These are phyloP conservation scores for Neonectria punicea DNA, from an alignment of 2,329 filamentous ascomycete genomes.

Conservation along the genomic window DNA sequence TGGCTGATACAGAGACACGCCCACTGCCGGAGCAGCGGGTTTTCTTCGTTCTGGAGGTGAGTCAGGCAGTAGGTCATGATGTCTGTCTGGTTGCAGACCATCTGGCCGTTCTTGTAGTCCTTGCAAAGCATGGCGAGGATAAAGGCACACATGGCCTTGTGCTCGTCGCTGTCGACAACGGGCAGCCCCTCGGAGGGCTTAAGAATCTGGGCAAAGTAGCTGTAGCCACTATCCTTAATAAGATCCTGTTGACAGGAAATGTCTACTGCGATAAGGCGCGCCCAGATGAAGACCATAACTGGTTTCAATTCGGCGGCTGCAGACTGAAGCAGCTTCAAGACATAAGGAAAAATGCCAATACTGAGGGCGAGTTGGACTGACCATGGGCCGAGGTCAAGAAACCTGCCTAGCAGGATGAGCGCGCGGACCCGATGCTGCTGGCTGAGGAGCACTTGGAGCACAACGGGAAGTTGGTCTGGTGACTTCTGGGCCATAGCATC, in stretches of 20 bases:
- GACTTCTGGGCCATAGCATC: conserved; percentile 84
- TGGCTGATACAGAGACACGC: conserved; percentile 95
- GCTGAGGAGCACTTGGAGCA: conserved; percentile 93
- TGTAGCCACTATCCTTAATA: conserved; percentile 96
- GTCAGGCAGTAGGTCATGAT: conserved; percentile 88
- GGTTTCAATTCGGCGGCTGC: conserved; percentile 94
- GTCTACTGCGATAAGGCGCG: conserved; percentile 93
- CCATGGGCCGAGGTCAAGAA: conserved; percentile 96
- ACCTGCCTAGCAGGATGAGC: conserved; percentile 90
- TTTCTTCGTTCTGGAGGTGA: conserved; percentile 86
- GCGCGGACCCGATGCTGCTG: conserved; percentile 94
- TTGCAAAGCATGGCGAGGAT: conserved; percentile 98
- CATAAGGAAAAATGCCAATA: conserved; percentile 98
- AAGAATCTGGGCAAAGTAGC: conserved; percentile 94
- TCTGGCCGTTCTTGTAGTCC: conserved; percentile 89
- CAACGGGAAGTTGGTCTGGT: conserved; percentile 94
- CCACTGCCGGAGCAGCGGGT: conserved; percentile 92
- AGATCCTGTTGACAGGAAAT: conserved; percentile 92
- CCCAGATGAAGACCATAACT: conserved; percentile 99
- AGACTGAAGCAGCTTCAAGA: conserved; percentile 95
- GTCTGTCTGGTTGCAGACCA: conserved; percentile 89
- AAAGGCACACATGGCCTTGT: conserved; percentile 99
- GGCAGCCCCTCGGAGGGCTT: conserved; percentile 86
- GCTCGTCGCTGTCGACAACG: conserved; percentile 88
- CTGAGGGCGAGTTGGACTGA: conserved; percentile 97